Conservation (phyloP, 1,139 yeast genomes). For the Candida gigantensis region DNA sequence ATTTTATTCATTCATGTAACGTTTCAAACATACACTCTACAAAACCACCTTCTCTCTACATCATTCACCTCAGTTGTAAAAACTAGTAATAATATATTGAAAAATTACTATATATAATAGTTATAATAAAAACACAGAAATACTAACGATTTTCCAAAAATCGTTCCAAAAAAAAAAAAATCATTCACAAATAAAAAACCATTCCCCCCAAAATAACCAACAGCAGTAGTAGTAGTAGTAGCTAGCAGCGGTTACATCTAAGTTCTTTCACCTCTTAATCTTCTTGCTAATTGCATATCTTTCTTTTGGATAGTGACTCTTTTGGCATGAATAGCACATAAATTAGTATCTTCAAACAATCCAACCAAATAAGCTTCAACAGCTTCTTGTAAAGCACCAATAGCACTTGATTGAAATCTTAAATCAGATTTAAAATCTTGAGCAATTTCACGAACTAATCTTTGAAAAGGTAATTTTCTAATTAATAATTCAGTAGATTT, state of each 20-base stretch:
- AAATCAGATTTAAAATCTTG: slow-evolving; percentile 54
- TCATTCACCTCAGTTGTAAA: too few species aligned
- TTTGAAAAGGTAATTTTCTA: slow-evolving; percentile 53
- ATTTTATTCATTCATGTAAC: too few species aligned
- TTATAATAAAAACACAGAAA: too few species aligned
- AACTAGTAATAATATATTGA: too few species aligned
- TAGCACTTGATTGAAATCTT: slow-evolving; percentile 54
- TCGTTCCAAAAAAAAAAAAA: too few species aligned
- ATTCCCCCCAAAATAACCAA: background rate
- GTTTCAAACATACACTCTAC: too few species aligned
- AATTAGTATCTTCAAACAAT: slow-evolving; percentile 53
- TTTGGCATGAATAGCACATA: slow-evolving; percentile 57
- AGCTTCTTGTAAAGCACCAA: slow-evolving; percentile 56
- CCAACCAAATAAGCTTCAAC: slow-evolving; percentile 55
- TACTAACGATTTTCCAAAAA: too few species aligned
- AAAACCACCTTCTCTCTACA: too few species aligned
- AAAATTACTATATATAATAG: too few species aligned
- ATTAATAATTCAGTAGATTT: slow-evolving; percentile 53
- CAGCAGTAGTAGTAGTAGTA: background rate
- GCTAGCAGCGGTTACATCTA: too few species aligned
- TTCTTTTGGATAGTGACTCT: slow-evolving; percentile 57
- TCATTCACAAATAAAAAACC: background rate
- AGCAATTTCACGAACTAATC: slow-evolving; percentile 52
- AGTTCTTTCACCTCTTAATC: slow-evolving; percentile 56
- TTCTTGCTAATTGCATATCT: slow-evolving; percentile 55